A percentile compares a stretch with the other conserved stretches of the same genome.
phyloP scores from a whole-genome alignment of 2,329 filamentous ascomycete species.

The Pseudogymnoascus sp. region DNA sequence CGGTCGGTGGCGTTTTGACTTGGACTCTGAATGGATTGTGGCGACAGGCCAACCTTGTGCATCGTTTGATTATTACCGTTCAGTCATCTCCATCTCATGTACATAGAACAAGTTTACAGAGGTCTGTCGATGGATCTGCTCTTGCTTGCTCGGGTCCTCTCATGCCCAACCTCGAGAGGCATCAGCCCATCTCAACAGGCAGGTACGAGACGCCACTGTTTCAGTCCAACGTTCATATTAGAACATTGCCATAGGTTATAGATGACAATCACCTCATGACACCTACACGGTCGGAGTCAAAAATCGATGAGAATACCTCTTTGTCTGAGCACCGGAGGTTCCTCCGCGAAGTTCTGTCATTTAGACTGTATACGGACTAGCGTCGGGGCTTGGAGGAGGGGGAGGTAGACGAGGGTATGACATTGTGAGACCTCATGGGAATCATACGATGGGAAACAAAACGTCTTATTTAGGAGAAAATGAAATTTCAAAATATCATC shows the following conservation, averaged over 20 bases:
- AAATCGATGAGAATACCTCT: background rate
- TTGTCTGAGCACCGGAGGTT: background rate
- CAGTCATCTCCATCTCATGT: background rate
- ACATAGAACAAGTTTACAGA: background rate
- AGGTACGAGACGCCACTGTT: background rate
- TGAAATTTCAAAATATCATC: background rate
- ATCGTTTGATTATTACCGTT: background rate
- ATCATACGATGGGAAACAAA: background rate
- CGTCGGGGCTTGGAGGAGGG: background rate
- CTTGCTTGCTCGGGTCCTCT: background rate
- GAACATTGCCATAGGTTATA: background rate
- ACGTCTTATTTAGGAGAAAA: background rate
- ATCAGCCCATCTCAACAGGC: background rate
- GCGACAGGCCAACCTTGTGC: background rate
- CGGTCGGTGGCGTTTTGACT: background rate
- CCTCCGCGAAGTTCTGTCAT: background rate
- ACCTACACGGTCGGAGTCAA: background rate
- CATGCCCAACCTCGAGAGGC: background rate
- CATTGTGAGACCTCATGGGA: background rate
- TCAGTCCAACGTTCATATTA: background rate
- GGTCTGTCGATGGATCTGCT: background rate
- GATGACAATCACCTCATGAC: background rate
- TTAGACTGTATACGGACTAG: background rate
- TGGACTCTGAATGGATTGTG: background rate
- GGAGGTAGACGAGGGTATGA: background rate